phyloP scores from a whole-genome alignment of 108 stramenopile species.

The Epithemia pelagica region DNA sequence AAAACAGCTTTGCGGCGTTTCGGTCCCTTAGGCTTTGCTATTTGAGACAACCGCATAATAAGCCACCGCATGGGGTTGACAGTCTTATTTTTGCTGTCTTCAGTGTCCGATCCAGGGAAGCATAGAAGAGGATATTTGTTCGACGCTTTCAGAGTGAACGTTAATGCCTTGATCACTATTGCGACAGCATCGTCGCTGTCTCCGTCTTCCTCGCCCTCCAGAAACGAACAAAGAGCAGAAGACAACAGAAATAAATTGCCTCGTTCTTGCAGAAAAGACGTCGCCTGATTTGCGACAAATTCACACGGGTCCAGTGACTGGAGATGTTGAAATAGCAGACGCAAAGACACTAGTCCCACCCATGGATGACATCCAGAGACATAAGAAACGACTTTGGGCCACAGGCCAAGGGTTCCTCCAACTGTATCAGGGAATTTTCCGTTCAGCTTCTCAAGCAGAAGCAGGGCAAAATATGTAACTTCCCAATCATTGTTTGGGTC shows the following conservation, averaged over 20 bases:
- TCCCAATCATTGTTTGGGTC: constrained; percentile 46
- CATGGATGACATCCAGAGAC: constrained; percentile 55
- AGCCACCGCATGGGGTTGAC: constrained; percentile 67
- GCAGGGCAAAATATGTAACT: constrained; percentile 55
- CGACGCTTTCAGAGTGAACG: constrained; percentile 56
- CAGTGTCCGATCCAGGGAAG: constrained; percentile 25
- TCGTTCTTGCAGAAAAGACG: constrained; percentile 34
- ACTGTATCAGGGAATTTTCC: constrained; percentile 6
- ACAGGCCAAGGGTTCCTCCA: constrained; percentile 27
- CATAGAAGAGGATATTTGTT: constrained; percentile 48
- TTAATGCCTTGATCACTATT: constrained; percentile 55
- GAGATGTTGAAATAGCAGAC: constrained; percentile 48
- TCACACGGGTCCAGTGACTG: constrained; percentile 20
- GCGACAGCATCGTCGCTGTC: constrained; percentile 42
- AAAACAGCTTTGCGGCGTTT: constrained; percentile 65
- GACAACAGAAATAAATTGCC: constrained; percentile 58
- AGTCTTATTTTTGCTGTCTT: constrained; percentile 10
- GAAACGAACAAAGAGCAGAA: constrained; percentile 57
- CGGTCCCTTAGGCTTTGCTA: constrained; percentile 66
- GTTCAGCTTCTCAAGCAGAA: constrained; percentile 57
- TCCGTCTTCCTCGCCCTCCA: constrained; percentile 58
- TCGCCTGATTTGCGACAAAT: constrained; percentile 18
- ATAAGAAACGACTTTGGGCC: constrained; percentile 42
- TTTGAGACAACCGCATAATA: constrained; percentile 65
- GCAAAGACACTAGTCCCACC: constrained; percentile 57